Base-by-base conservation (phyloP, 441 rosid genomes). In the Erodium trifolium region DNA sequence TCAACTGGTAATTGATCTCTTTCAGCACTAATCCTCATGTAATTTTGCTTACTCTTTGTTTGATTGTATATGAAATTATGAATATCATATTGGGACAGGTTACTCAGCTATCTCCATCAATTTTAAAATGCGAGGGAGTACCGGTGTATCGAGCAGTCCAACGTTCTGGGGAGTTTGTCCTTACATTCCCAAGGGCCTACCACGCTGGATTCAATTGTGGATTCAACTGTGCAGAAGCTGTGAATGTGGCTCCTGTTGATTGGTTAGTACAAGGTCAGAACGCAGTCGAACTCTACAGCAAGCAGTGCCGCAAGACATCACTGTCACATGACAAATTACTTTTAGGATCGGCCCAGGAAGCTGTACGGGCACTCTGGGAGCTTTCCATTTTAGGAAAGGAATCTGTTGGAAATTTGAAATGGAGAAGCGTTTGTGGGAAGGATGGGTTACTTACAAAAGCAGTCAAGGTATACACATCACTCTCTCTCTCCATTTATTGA, bases 261-360 rank as follows among this genome's bases (percentile, higher is more conserved):
- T 92, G 98, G 98, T 76, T 92, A 77, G 85, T 85, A 41, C 82
- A 83, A 67, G 95, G 96, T 37, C 87, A 81, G 76, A 73, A 78
- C 71, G 81, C 83, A 77, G 86, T 81, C 37, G 88, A 82, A 75
- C 78, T 74, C 43, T 88, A 90, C 75, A 72, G 76, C 70, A 84
- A 79, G 71, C 78, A 67, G 73, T 57, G 80, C 57, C 80, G 73
- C 79, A 85, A 71, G 73, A 87, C 91, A 2, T 72, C 82, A 17
- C 77, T 92, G 68, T 90, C 95, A 19, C 85, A 84, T 60, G 96
- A 92, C 77, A 90, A 85, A 75, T 55, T 92, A 65, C 80, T 92
- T 73, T 71, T 92, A 1, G 80, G 80, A 45, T 92, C 96, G 59
- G 88, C 88, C 11, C 77, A 79, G 37, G 88, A 86, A 80, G 89